Evolutionary conservation across 2,329 filamentous ascomycete species (phyloP).

Genomic region (Aspergillus arachidicola): DNA sequence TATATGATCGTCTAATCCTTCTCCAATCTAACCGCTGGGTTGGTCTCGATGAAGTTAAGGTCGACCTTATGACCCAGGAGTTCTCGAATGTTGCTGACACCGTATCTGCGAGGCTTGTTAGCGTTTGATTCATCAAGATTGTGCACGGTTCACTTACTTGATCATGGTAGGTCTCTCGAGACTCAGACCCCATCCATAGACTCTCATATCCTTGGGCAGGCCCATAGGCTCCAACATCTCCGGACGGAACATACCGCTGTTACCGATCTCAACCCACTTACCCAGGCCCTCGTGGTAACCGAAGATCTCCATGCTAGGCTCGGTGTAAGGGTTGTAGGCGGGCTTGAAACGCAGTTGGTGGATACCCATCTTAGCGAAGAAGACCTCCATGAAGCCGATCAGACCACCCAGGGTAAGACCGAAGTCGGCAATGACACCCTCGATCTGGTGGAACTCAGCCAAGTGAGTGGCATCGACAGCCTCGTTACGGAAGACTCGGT

Average conservation of each 20-base stretch:
- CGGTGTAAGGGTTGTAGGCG: conserved; percentile 92
- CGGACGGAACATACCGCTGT: conserved; percentile 97
- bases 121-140: neutral
- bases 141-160: conserved; percentile 62
- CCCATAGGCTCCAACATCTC: conserved; percentile 98
- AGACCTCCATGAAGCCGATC: conserved; percentile 92
- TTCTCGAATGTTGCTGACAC: conserved; percentile 87
- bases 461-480: conserved; percentile 95
- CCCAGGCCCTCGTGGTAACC: conserved; percentile 85
- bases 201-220: conserved; percentile 83
- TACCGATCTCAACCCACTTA: conserved; percentile 96
- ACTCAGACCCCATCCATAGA: conserved; percentile 91
- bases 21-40: conserved; percentile 86
- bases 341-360: conserved; percentile 89
- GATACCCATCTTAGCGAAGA: conserved; percentile 97
- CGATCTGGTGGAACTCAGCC: conserved; percentile 97
- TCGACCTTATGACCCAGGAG: conserved; percentile 94
- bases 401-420: conserved; percentile 87
- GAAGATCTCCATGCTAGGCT: conserved; percentile 98
- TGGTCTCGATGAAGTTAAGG: conserved; percentile 86
- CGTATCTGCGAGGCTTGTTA: conserved; percentile 52
- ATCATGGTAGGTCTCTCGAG: conserved; percentile 98
- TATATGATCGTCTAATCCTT: conserved; percentile 63
- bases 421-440: conserved; percentile 98
- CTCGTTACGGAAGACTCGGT: conserved; percentile 97